Conservation (phyloP, 805 yeast genomes). For the Saccharomycopsis microspora region DNA sequence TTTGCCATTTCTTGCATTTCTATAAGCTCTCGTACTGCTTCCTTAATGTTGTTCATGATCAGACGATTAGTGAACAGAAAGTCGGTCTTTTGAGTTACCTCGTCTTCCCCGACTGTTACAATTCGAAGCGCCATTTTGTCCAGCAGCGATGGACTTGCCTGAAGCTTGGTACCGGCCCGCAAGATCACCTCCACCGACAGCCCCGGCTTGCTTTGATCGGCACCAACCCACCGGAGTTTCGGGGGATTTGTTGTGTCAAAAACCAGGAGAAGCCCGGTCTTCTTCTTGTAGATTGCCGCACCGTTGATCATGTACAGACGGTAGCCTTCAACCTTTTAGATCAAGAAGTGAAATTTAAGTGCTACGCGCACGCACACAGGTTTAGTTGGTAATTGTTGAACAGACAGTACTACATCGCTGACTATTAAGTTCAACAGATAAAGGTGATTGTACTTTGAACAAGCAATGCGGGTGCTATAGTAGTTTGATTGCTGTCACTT, state of each 20-base stretch:
- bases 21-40: conserved; percentile 53
- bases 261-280: conserved; percentile 39
- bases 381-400: no score
- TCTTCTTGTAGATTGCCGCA: conserved; percentile 14
- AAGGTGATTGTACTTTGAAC: no score
- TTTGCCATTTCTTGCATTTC: conserved; percentile 45
- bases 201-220: conserved; percentile 30
- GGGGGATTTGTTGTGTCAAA: conserved; percentile 49
- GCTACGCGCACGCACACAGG: no score
- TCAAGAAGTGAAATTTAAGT: no score
- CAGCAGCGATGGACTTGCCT: conserved; percentile 57
- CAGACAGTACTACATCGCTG: no score
- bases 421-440: no score
- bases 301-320: conserved; percentile 12
- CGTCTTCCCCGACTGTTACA: conserved; percentile 27
- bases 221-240: conserved; percentile 45
- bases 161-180: conserved; percentile 37
- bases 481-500: no score
- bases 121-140: conserved; percentile 60
- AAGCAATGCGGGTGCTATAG: no score
- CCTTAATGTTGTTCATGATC: conserved; percentile 67
- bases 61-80: conserved; percentile 62
- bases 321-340: neutral
- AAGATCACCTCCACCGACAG: conserved; percentile 31
- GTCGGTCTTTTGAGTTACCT: conserved; percentile 23